phyloP scores from a whole-genome alignment of 2,329 filamentous ascomycete genomes.

The Fusarium tanahbumbuense region DNA sequence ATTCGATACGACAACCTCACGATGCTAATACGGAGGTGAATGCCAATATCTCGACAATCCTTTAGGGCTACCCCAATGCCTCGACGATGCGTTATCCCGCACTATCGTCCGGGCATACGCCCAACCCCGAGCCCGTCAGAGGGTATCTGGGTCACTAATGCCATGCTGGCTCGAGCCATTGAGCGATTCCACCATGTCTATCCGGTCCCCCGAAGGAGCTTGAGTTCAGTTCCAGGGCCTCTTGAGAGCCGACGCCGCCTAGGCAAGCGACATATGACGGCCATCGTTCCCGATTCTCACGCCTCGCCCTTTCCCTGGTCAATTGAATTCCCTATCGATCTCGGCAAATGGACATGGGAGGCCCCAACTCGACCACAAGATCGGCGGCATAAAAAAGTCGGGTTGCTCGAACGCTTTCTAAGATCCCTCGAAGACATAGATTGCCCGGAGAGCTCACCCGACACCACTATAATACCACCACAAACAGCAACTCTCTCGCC shows the following conservation, averaged over 20 bases:
- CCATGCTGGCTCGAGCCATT: slow-evolving; percentile 49
- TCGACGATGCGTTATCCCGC: slow-evolving; percentile 45
- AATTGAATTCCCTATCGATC: slow-evolving; percentile 57
- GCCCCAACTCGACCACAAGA: slow-evolving; percentile 55
- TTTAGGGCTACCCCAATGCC: slow-evolving; percentile 45
- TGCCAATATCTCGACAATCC: slow-evolving; percentile 1
- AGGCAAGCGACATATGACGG: slow-evolving; percentile 66
- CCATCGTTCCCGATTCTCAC: slow-evolving; percentile 56
- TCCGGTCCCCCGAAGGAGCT: slow-evolving; percentile 41
- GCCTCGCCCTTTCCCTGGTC: slow-evolving; percentile 59
- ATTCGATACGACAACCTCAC: background rate
- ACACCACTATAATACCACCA: background rate
- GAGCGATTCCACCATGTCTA: slow-evolving; percentile 46
- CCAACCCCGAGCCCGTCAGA: slow-evolving; percentile 34
- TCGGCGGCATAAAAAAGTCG: slow-evolving; percentile 42
- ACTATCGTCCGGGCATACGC: slow-evolving; percentile 42
- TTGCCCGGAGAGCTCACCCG: background rate
- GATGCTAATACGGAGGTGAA: slow-evolving; percentile 23
- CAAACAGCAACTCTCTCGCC: background rate
- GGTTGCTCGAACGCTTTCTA: slow-evolving; percentile 46
- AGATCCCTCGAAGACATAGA: slow-evolving; percentile 44
- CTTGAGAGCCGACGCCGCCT: slow-evolving; percentile 66
- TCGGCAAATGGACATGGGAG: slow-evolving; percentile 64
- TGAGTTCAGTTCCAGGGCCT: slow-evolving; percentile 63
- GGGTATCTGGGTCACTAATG: slow-evolving; percentile 50